Evolutionary conservation across 441 rosid genomes (phyloP).

Genomic region (Brassica hybrid): DNA sequence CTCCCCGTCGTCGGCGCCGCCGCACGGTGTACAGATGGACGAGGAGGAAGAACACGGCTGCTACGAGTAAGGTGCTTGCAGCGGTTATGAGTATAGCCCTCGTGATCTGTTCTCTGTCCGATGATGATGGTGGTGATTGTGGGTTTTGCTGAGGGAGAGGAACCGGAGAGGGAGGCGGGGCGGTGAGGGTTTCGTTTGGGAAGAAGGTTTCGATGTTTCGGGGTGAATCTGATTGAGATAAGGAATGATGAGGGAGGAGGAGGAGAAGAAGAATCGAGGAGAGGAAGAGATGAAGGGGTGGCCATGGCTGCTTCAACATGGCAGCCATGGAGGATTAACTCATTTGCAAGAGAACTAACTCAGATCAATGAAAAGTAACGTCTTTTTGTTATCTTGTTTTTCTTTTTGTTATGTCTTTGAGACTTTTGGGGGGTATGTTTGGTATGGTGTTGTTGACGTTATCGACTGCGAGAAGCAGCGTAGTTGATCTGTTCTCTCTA

Average conservation of each 20-base stretch:
- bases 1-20: slow-evolving; percentile 41
- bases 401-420: slow-evolving; percentile 12
- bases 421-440: slow-evolving; percentile 14
- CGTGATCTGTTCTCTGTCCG: slow-evolving; percentile 41
- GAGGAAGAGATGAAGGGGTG: slow-evolving; percentile 24
- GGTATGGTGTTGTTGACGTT: slow-evolving; percentile 27
- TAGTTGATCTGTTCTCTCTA: slow-evolving; percentile 23
- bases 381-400: slow-evolving; percentile 18
- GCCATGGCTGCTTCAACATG: slow-evolving; percentile 47
- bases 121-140: neutral
- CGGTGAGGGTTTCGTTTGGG: slow-evolving; percentile 48
- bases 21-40: slow-evolving; percentile 41
- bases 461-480: slow-evolving; percentile 23
- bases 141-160: slow-evolving; percentile 30
- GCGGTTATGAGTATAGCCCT: slow-evolving; percentile 77
- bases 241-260: slow-evolving; percentile 40
- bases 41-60: slow-evolving; percentile 59
- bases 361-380: slow-evolving; percentile 2
- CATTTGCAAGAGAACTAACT: slow-evolving; percentile 8
- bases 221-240: slow-evolving; percentile 53
- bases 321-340: slow-evolving; percentile 50
- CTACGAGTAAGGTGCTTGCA: slow-evolving; percentile 61
- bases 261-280: slow-evolving; percentile 20
- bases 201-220: slow-evolving; percentile 71
- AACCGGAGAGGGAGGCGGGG: slow-evolving; percentile 28